phyloP scores from a whole-genome alignment of 192 early-diverging fungal species.

The Backusella macrospora region DNA sequence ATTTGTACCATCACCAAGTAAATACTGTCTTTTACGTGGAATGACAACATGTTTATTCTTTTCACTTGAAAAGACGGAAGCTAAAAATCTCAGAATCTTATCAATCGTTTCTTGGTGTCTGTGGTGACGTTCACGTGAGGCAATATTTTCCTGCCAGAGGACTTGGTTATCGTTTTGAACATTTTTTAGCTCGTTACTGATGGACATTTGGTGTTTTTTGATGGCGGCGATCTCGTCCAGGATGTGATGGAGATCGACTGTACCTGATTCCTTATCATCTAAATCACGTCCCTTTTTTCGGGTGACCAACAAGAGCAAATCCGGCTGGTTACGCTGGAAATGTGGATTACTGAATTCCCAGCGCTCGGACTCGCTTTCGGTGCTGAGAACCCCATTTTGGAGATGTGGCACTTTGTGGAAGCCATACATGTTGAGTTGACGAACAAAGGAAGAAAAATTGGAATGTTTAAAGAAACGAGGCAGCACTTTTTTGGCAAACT shows the following conservation, averaged over 20 bases:
- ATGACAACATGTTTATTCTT: slow-evolving; percentile 49
- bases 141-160: slow-evolving; percentile 83
- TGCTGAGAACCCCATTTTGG: slow-evolving; percentile 82
- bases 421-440: slow-evolving; percentile 95
- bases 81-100: slow-evolving; percentile 92
- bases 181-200: slow-evolving; percentile 83
- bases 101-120: slow-evolving; percentile 92
- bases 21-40: slow-evolving; percentile 50
- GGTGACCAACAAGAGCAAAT: slow-evolving; percentile 82
- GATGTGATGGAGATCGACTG: slow-evolving; percentile 57
- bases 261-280: slow-evolving; percentile 54
- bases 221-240: slow-evolving; percentile 85
- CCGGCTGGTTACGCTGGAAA: slow-evolving; percentile 89
- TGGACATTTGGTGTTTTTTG: slow-evolving; percentile 90
- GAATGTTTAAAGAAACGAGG: slow-evolving; percentile 91
- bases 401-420: slow-evolving; percentile 96
- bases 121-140: slow-evolving; percentile 77
- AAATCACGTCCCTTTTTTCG: slow-evolving; percentile 73
- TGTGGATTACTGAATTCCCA: slow-evolving; percentile 92
- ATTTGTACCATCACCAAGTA: slow-evolving; percentile 29
- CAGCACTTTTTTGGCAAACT: slow-evolving; percentile 56
- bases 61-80: slow-evolving; percentile 79
- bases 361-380: slow-evolving; percentile 74
- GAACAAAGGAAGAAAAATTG: slow-evolving; percentile 89
- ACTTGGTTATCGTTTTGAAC: slow-evolving; percentile 89